Evolutionary conservation across 192 early-diverging fungal genomes (phyloP).

Genomic region (Backusella luteola): DNA sequence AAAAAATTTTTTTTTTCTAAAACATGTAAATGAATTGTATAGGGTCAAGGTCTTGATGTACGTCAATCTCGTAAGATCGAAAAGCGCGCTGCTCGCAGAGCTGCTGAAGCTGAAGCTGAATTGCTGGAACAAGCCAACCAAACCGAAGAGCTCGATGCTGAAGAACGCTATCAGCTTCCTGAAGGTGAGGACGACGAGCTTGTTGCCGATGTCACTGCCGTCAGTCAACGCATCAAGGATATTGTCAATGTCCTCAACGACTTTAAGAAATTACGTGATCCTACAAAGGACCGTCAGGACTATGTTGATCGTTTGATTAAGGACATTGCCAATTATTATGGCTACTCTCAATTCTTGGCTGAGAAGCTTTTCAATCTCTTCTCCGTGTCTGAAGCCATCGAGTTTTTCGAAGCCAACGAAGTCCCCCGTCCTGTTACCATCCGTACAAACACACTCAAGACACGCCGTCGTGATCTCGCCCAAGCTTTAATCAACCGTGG

Average conservation of each 20-base stretch:
- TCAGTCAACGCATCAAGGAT: constrained; percentile 89
- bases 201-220: constrained; percentile 57
- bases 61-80: constrained; percentile 58
- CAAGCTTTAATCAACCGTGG: constrained; percentile 94
- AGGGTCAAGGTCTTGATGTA: constrained; percentile 48
- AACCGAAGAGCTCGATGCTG: constrained; percentile 72
- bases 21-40: constrained; percentile 8
- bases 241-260: constrained; percentile 86
- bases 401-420: constrained; percentile 99
- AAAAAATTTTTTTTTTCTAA: background rate
- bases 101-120: constrained; percentile 67
- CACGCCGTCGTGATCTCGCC: constrained; percentile 90
- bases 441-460: constrained; percentile 94
- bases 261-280: constrained; percentile 83
- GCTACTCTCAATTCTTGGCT: constrained; percentile 89
- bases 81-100: constrained; percentile 63
- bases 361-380: constrained; percentile 93
- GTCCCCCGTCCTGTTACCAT: constrained; percentile 93
- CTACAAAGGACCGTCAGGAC: constrained; percentile 71
- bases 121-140: constrained; percentile 69
- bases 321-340: constrained; percentile 93
- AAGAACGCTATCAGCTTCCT: constrained; percentile 67
- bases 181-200: constrained; percentile 65
- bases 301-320: constrained; percentile 86
- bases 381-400: constrained; percentile 85